Base-by-base conservation (phyloP, 768 basidiomycete species). In the Mrakia frigida region DNA sequence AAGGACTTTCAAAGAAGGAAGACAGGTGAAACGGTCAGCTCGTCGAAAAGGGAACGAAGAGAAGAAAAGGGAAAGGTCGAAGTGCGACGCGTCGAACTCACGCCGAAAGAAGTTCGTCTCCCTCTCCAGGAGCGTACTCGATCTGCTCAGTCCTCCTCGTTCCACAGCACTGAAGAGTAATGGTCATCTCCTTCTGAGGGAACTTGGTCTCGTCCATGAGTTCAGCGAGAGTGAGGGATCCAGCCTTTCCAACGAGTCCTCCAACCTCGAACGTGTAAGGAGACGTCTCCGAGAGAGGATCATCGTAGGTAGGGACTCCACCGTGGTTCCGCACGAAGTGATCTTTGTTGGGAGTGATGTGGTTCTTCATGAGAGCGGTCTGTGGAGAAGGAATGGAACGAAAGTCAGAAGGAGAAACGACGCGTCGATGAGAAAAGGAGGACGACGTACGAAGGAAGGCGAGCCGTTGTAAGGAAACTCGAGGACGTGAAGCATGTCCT, bases 381-480 rank as follows among this genome's bases (percentile, higher is more conserved):
- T 56, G n/a, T 7, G 50, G 13, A 56, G 23, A n/a, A n/a, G 53
- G 28, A 28, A 56, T 13, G 11, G 11, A n/a, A 56, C 25, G 56
- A 56, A 25, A 3, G 56, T 56, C 56, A 56, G 56, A 25, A 56
- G 2, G 13, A 56, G 6, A 25, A 46, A 13, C n/a, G 56, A 56
- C 25, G 56, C 56, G 56, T n/a, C 6, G 16, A 23, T 9, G 56
- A 56, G 53, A 13, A 56, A 18, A 50, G 18, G 46, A 56, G 56
- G 25, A 2, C 25, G 25, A 25, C 56, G 6, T 3, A 56, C 56
- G 18, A 85, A 82, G 28, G 82, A 84, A 11, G 87, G 87, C 79
- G 88, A 87, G 43, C 87, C 87, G 79, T 88, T 88, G 80, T 87
- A 88, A 11, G 87, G 88, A 79, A 88, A 88, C 79, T 87, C 86